phyloP scores from a whole-genome alignment of 2,329 filamentous ascomycete species.

The Gremmenia infestans region DNA sequence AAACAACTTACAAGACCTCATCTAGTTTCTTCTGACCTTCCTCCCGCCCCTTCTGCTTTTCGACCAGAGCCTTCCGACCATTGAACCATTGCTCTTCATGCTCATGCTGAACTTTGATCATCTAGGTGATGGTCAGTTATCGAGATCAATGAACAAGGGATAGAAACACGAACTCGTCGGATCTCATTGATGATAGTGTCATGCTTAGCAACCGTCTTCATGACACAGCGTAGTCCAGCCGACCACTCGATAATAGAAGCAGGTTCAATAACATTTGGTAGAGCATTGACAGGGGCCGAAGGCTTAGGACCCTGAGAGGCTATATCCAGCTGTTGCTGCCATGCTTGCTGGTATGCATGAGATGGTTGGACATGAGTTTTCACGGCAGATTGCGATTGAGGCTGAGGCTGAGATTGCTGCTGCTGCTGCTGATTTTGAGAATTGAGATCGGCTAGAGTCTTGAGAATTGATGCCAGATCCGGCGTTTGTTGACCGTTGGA shows the following conservation, averaged over 20 bases:
- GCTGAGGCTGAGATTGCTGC: conserved; percentile 5
- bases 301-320: conserved; percentile 1
- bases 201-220: conserved; percentile 42
- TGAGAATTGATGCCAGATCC: conserved; percentile 31
- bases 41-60: conserved; percentile 45
- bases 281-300: neutral
- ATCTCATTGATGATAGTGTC: conserved; percentile 41
- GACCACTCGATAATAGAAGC: conserved; percentile 47
- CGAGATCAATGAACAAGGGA: conserved; percentile 1
- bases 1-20: conserved; percentile 44
- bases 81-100: conserved; percentile 59
- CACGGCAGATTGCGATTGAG: conserved; percentile 16
- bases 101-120: conserved; percentile 58
- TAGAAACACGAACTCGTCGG: conserved; percentile 22
- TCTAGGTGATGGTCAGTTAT: conserved; percentile 30
- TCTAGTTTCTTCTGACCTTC: conserved; percentile 50
- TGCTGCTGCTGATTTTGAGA: conserved; percentile 20
- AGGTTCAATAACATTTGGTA: conserved; percentile 33
- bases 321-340: conserved; percentile 6
- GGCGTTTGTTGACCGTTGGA: conserved; percentile 23
- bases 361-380: neutral
- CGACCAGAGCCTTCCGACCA: conserved; percentile 45
- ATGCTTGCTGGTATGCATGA: conserved; percentile 5
- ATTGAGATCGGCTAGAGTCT: conserved; percentile 26
- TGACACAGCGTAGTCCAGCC: conserved; percentile 45